phyloP scores from a whole-genome alignment of 108 stramenopile species.

The Fistulifera pelliculosa region DNA sequence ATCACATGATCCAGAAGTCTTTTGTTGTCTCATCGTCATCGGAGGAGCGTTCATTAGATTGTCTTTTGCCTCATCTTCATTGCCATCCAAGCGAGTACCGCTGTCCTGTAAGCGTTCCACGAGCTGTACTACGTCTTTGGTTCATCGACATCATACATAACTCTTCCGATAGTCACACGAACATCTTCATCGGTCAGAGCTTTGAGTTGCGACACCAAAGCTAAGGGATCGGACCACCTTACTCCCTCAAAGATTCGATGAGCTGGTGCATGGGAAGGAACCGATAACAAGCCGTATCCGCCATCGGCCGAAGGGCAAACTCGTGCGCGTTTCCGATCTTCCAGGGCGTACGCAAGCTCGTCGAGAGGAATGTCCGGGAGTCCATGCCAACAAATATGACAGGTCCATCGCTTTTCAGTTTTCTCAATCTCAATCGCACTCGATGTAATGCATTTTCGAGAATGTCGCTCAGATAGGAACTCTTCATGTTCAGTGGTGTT shows the following conservation, averaged over 20 bases:
- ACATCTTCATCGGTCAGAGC: slow-evolving; percentile 63
- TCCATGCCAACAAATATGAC: slow-evolving; percentile 85
- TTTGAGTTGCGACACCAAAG: slow-evolving; percentile 73
- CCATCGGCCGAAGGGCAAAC: slow-evolving; percentile 79
- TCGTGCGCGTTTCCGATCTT: slow-evolving; percentile 25
- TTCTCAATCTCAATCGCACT: background rate
- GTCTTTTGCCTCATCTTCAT: no score
- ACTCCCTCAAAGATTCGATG: slow-evolving; percentile 37
- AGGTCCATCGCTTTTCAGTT: slow-evolving; percentile 11
- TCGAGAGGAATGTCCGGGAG: slow-evolving; percentile 67
- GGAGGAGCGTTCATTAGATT: no score
- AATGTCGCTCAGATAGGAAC: background rate
- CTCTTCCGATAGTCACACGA: slow-evolving; percentile 34
- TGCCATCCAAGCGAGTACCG: no score
- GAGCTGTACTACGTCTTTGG: slow-evolving; percentile 52
- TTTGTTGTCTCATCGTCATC: no score
- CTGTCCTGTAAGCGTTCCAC: slow-evolving; percentile 15
- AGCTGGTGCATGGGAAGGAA: slow-evolving; percentile 43
- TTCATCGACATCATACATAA: slow-evolving; percentile 81
- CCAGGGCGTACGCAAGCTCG: slow-evolving; percentile 51
- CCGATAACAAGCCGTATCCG: slow-evolving; percentile 76
- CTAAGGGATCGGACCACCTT: slow-evolving; percentile 64
- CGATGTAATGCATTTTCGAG: slow-evolving; percentile 17
- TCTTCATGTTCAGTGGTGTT: background rate
- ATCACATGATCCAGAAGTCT: no score